A percentile compares a stretch with the other conserved stretches of the same genome.
These are phyloP conservation scores for Backusella tarrabulga DNA, from an alignment of 192 early-diverging fungal species.

Conservation along the genomic window DNA sequence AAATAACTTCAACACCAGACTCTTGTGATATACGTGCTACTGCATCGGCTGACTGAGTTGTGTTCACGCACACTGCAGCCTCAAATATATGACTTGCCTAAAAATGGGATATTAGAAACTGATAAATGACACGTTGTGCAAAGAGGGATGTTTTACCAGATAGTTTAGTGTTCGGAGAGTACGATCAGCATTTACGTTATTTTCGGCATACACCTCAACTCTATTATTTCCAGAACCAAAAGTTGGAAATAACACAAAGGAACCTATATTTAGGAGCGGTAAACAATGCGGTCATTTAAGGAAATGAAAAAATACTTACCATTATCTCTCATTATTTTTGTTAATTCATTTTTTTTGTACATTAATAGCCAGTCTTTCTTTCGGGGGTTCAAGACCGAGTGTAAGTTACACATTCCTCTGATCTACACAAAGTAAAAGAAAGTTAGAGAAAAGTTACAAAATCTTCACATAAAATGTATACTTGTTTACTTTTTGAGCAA, in stretches of 20 bases:
- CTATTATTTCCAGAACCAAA: conserved; percentile 48
- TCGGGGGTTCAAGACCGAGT: conserved; percentile 48
- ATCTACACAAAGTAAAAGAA: conserved; percentile 11
- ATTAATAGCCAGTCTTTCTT: conserved; percentile 75
- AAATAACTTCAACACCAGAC: conserved; percentile 58
- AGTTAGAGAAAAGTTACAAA: neutral
- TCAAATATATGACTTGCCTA: conserved; percentile 14
- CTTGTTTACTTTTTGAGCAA: conserved; percentile 7
- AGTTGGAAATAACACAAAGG: conserved; percentile 57
- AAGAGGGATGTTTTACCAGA: conserved; percentile 48
- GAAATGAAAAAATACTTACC: conserved; percentile 31
- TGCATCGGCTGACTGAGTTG: conserved; percentile 6
- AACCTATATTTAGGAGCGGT: conserved; percentile 10
- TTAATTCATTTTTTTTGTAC: conserved; percentile 49
- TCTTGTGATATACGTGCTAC: conserved; percentile 40
- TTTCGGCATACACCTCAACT: conserved; percentile 59
- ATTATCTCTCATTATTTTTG: conserved; percentile 70
- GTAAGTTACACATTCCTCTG: conserved; percentile 19
- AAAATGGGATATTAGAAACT: neutral
- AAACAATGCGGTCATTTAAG: neutral
- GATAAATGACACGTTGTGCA: conserved; percentile 5
- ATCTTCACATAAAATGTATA: neutral
- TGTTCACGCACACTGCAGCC: conserved; percentile 8
- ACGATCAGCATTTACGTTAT: conserved; percentile 67
- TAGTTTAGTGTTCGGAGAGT: conserved; percentile 66